These are phyloP conservation scores for Arabis alpina DNA, from an alignment of 345 rosid species.

Conservation along the genomic window DNA sequence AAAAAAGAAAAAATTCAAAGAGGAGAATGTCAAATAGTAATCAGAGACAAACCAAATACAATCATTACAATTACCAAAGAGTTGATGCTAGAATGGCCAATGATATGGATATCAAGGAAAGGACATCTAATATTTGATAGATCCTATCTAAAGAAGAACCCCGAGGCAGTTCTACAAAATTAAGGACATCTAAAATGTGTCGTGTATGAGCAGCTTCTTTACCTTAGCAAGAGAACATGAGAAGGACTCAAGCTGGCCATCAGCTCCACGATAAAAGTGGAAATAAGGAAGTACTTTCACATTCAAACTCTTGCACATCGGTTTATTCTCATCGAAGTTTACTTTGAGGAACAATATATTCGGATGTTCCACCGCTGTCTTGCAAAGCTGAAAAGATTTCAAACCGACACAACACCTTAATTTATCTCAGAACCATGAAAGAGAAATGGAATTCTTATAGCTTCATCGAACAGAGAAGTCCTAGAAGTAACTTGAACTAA, in stretches of 20 bases:
- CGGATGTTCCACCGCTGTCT: conserved; percentile 72
- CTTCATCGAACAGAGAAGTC: not conserved
- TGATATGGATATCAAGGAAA: not conserved
- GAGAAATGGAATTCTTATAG: not conserved
- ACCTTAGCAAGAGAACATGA: conserved; percentile 94
- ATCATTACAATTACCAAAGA: no score
- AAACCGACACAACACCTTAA: conserved; percentile 6
- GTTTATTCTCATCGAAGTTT: conserved; percentile 88
- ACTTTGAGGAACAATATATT: conserved; percentile 86
- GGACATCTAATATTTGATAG: not conserved
- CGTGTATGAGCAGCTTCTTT: conserved; percentile 37
- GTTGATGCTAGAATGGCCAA: not conserved
- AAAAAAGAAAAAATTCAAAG: conserved; percentile 21
- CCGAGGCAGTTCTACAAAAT: not conserved
- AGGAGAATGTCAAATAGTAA: conserved; percentile 12
- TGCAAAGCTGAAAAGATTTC: conserved; percentile 65
- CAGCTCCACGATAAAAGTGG: conserved; percentile 88
- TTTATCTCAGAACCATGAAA: not conserved
- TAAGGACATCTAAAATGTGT: no score
- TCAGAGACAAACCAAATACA: conserved; percentile 18
- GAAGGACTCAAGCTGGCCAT: conserved; percentile 85
- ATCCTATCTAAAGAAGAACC: not conserved
- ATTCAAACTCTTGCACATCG: conserved; percentile 88
- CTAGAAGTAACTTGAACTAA: conserved; percentile 21
- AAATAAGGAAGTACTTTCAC: conserved; percentile 90